Evolutionary conservation across 371 early-diverging fungal species (phyloP).

Genomic region (Rhizopus microsporus): DNA sequence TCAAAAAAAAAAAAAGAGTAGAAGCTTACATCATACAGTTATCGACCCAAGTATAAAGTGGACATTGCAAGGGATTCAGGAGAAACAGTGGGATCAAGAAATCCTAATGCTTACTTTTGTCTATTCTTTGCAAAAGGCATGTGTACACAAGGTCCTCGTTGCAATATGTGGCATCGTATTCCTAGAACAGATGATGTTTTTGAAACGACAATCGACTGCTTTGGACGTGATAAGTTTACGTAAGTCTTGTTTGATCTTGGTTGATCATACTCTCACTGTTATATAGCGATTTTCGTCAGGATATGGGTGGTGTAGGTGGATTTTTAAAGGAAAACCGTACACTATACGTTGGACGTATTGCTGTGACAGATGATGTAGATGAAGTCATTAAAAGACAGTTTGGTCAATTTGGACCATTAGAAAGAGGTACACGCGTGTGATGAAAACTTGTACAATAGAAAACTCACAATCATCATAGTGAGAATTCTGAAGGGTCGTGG

Average conservation of each 20-base stretch:
- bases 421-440: slow-evolving; percentile 48
- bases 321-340: slow-evolving; percentile 75
- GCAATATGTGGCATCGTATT: slow-evolving; percentile 76
- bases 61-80: slow-evolving; percentile 72
- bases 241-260: slow-evolving; percentile 16
- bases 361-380: slow-evolving; percentile 59
- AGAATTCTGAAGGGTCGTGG: slow-evolving; percentile 66
- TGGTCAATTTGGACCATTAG: slow-evolving; percentile 79
- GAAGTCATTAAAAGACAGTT: slow-evolving; percentile 70
- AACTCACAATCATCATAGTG: slow-evolving; percentile 26
- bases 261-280: not conserved
- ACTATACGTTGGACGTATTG: slow-evolving; percentile 80
- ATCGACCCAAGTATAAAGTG: slow-evolving; percentile 68
- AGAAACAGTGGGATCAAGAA: slow-evolving; percentile 67
- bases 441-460: not conserved
- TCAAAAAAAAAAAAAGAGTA: not conserved
- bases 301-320: slow-evolving; percentile 88
- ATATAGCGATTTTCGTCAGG: slow-evolving; percentile 73
- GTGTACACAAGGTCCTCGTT: slow-evolving; percentile 74
- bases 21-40: slow-evolving; percentile 22
- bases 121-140: slow-evolving; percentile 85
- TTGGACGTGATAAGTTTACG: slow-evolving; percentile 78
- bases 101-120: slow-evolving; percentile 72
- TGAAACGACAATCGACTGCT: slow-evolving; percentile 75
- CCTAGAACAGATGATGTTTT: slow-evolving; percentile 65